Evolutionary conservation across 306 rosid species (phyloP).

Genomic region (Cyclanthera cordifolia): DNA sequence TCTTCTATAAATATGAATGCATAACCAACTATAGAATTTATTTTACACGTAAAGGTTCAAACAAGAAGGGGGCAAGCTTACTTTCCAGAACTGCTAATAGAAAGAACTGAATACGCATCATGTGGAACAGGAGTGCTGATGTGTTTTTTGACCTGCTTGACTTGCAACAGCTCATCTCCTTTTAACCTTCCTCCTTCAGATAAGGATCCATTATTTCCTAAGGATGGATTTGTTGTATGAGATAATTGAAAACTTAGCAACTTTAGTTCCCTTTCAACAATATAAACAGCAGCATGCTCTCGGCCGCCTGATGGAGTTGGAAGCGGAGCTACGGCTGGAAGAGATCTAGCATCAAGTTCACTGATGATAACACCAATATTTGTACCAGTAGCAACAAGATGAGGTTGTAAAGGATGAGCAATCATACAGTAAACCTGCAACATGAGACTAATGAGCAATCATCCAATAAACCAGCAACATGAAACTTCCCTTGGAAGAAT

Average conservation of each 20-base stretch:
- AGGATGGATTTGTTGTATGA: slow-evolving; percentile 87
- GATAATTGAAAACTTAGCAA: slow-evolving; percentile 77
- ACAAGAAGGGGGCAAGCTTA: slow-evolving; percentile 38
- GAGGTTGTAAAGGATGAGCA: slow-evolving; percentile 88
- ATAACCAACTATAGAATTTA: not conserved
- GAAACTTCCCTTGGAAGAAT: not conserved
- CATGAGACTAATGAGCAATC: slow-evolving; percentile 48
- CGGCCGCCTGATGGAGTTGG: slow-evolving; percentile 77
- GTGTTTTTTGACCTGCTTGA: slow-evolving; percentile 88
- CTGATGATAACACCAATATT: slow-evolving; percentile 85
- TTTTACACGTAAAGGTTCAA: not conserved
- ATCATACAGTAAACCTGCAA: slow-evolving; percentile 93
- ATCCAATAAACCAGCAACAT: slow-evolving; percentile 72
- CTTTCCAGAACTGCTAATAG: slow-evolving; percentile 98
- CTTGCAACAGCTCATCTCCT: slow-evolving; percentile 87
- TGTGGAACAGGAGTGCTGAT: slow-evolving; percentile 95
- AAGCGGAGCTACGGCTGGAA: slow-evolving; percentile 86
- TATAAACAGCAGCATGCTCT: slow-evolving; percentile 88
- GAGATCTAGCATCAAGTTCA: slow-evolving; percentile 93
- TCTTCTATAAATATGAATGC: not conserved
- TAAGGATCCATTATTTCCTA: slow-evolving; percentile 79
- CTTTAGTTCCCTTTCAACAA: slow-evolving; percentile 83
- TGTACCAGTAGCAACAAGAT: slow-evolving; percentile 97
- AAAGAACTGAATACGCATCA: slow-evolving; percentile 91
- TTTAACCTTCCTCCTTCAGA: slow-evolving; percentile 71